A percentile compares a stretch with the other conserved stretches of the same genome.
phyloP scores from a whole-genome alignment of 768 basidiomycete species.

The Coprinellus micaceus region DNA sequence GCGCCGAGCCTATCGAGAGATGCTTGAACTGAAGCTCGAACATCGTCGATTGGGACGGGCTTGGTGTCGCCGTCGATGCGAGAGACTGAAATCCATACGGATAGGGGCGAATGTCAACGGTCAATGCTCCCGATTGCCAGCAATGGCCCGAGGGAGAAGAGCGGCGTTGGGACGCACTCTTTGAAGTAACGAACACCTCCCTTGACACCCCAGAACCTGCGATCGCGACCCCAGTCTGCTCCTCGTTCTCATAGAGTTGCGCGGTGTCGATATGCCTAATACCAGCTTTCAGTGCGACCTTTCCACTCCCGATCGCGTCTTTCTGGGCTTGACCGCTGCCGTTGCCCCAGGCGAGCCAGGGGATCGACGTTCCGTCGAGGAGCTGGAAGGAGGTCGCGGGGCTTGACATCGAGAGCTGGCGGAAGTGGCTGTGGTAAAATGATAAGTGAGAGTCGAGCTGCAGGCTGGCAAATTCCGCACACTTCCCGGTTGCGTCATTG shows the following conservation, averaged over 20 bases:
- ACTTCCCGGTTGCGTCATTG: too few relatives aligned
- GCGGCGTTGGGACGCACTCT: slow-evolving; percentile 23
- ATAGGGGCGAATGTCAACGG: not conserved
- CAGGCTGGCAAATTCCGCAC: too few relatives aligned
- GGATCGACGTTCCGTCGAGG: slow-evolving; percentile 33
- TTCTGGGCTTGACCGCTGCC: slow-evolving; percentile 34
- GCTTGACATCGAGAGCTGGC: too few relatives aligned
- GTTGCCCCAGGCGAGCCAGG: slow-evolving; percentile 51
- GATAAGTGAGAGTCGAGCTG: too few relatives aligned
- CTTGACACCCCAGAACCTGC: slow-evolving; percentile 27
- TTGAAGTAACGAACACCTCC: slow-evolving; percentile 49
- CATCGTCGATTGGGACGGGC: slow-evolving; percentile 26
- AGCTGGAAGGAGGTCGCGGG: too few relatives aligned
- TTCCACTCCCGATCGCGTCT: slow-evolving; percentile 28
- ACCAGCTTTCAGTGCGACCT: slow-evolving; percentile 35
- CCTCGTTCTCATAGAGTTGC: slow-evolving; percentile 46
- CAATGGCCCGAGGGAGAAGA: too few relatives aligned
- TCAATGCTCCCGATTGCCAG: too few relatives aligned
- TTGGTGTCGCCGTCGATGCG: not conserved
- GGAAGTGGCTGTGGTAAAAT: not conserved
- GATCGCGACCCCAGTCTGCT: slow-evolving; percentile 38
- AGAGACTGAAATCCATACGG: not conserved
- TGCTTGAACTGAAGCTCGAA: slow-evolving; percentile 39
- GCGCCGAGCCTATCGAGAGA: slow-evolving; percentile 45
- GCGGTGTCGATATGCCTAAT: slow-evolving; percentile 53